Evolutionary conservation across 345 rosid genomes (phyloP).

Genomic region (Linum usitatissimum): DNA sequence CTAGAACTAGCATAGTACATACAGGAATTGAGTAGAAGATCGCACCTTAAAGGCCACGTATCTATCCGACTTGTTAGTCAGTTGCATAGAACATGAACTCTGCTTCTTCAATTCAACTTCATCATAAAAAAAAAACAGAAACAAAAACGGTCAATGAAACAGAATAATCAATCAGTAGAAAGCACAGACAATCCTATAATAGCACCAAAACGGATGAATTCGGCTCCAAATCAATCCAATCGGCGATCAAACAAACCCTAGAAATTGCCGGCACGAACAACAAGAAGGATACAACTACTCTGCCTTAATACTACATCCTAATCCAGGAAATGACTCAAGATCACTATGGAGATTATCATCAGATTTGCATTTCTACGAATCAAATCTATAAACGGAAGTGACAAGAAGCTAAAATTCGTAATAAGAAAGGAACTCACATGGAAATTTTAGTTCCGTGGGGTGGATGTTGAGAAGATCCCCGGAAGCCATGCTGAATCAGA

Average conservation of each 20-base stretch:
- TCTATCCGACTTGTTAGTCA: constrained; percentile 57
- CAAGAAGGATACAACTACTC: no score
- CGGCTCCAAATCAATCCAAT: background rate
- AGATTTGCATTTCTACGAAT: background rate
- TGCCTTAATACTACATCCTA: no score
- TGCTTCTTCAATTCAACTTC: constrained; percentile 33
- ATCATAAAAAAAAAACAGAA: background rate
- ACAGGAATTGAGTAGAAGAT: background rate
- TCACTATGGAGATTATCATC: no score
- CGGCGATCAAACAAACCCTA: background rate
- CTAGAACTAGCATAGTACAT: background rate
- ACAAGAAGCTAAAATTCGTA: background rate
- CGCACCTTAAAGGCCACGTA: constrained; percentile 70
- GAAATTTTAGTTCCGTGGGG: constrained; percentile 74
- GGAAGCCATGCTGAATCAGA: constrained; percentile 2
- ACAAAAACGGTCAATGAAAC: background rate
- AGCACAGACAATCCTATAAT: background rate
- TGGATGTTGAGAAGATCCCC: constrained; percentile 64
- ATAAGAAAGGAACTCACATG: constrained; percentile 35
- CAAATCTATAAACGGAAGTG: background rate
- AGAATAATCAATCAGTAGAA: background rate
- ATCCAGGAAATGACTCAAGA: no score
- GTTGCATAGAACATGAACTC: constrained; percentile 63
- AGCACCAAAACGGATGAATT: background rate
- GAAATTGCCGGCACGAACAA: no score